Base-by-base conservation (phyloP, 805 yeast genomes). In the Lipomyces yamanashiensis region DNA sequence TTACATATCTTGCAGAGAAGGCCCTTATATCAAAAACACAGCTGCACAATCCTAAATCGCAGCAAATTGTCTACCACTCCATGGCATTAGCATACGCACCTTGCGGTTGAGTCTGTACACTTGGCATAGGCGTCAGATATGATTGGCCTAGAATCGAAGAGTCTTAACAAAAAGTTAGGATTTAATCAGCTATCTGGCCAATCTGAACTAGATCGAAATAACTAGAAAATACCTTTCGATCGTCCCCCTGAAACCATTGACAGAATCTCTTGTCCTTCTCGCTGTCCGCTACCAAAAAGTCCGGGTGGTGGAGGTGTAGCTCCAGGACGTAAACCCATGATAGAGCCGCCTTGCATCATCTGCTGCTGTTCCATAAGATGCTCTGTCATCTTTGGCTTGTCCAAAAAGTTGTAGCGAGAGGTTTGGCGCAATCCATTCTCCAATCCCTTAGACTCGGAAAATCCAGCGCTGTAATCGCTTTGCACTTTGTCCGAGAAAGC, bases 291-390 rank as follows among this genome's bases (percentile, higher is more conserved):
- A 41, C 72, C 66, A 70, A 85, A 84, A 70, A 87, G 79, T 5
- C 92, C 92, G 6, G 92, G 93, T 45, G 92, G 92, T 4, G 91
- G 89, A 36, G 89, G 88, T 3, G 90, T 83, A 33, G 61, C 60
- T 3, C 59, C 58, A 2, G 66, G 17, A 12, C 64, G 57, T 15
- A 53, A 28, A 12, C 57, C 57, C 19, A 47, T 51, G 7, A 53
- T 45, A 7, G 54, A 34, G 19, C 61, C 56, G 17, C 63, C 64
- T 28, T 70, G 74, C 68, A 72, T 75, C 67, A 72, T 75, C 64
- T 74, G 77, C 58, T 71, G 79, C 50, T 69, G 73, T 10, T 64
- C 68, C 33, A 64, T 51, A 9, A 64, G 40, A 33, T 62, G 68
- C 45, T 62, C 66, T 6, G 65, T 39, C 45, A 60, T 56, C 43